These are phyloP conservation scores for Psilocybe mexicana DNA, from an alignment of 1,284 basidiomycete genomes.

Conservation along the genomic window DNA sequence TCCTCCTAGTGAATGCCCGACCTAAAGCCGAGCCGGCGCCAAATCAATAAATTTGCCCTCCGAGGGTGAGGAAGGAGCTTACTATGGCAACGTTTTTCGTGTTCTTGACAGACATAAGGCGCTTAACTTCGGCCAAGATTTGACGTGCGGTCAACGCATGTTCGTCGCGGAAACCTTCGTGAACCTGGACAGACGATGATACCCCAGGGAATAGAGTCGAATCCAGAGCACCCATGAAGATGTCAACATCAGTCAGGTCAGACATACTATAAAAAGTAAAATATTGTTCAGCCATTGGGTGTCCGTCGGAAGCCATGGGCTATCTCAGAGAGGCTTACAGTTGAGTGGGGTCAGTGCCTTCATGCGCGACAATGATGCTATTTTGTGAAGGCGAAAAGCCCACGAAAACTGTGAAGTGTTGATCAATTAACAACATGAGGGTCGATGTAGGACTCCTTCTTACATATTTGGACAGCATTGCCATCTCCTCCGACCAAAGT, in stretches of 20 bases:
- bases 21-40: conserved; percentile 25
- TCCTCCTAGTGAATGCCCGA: conserved; percentile 60
- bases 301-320: too few species aligned
- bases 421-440: conserved; percentile 24
- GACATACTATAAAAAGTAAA: conserved; percentile 27
- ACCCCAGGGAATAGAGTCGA: conserved; percentile 50
- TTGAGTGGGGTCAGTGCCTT: conserved; percentile 53
- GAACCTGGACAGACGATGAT: conserved; percentile 38
- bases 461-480: conserved; percentile 44
- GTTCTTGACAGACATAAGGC: conserved; percentile 34
- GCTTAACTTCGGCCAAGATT: conserved; percentile 42
- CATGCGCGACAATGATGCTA: conserved; percentile 50
- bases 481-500: conserved; percentile 50
- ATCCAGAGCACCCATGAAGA: conserved; percentile 38
- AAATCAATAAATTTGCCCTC: not conserved
- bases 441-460: conserved; percentile 26
- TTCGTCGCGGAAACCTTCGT: conserved; percentile 49
- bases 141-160: conserved; percentile 41
- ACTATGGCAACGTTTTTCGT: conserved; percentile 38
- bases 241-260: conserved; percentile 48
- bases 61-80: conserved; percentile 19
- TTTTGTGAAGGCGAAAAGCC: conserved; percentile 47
- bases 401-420: conserved; percentile 38
- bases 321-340: conserved; percentile 31
- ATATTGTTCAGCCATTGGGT: not conserved